phyloP scores from a whole-genome alignment of 78 protist genomes.

The Dictyostelium intermedium region DNA sequence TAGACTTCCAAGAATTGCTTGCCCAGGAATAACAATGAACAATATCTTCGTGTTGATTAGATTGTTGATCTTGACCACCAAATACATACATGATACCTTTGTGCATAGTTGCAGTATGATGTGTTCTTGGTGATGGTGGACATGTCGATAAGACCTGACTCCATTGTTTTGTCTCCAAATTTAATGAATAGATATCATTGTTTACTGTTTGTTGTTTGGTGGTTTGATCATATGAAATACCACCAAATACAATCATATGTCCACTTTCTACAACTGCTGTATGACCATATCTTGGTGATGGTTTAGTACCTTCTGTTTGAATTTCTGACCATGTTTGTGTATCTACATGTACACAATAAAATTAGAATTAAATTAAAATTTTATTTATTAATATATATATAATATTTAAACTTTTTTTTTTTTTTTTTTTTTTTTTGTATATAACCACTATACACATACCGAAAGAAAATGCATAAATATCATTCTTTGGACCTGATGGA shows the following conservation, averaged over 20 bases:
- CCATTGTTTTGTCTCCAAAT: conserved; percentile 55
- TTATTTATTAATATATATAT: no score
- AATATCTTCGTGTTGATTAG: background rate
- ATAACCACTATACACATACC: conserved; percentile 38
- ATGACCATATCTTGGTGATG: conserved; percentile 61
- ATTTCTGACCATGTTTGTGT: conserved; percentile 60
- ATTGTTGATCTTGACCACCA: conserved; percentile 52
- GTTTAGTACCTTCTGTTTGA: conserved; percentile 49
- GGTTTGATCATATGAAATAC: background rate
- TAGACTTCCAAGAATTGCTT: conserved; percentile 23
- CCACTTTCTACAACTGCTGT: conserved; percentile 50
- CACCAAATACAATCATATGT: conserved; percentile 63
- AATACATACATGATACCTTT: conserved; percentile 54
- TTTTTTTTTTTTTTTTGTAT: no score
- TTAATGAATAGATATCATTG: conserved; percentile 52
- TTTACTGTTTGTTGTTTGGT: conserved; percentile 2
- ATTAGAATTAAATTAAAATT: no score
- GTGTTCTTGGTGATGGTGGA: conserved; percentile 47
- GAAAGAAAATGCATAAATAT: conserved; percentile 31
- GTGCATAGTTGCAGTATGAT: conserved; percentile 49
- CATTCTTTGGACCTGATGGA: conserved; percentile 54
- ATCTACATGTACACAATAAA: no score
- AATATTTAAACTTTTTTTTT: no score
- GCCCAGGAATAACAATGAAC: background rate
- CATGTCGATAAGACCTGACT: background rate